Percentiles rank a stretch among this genome's conserved stretches.
These are phyloP conservation scores for Xerocomellus dryophilus DNA, from an alignment of 768 basidiomycete species.

Conservation along the genomic window DNA sequence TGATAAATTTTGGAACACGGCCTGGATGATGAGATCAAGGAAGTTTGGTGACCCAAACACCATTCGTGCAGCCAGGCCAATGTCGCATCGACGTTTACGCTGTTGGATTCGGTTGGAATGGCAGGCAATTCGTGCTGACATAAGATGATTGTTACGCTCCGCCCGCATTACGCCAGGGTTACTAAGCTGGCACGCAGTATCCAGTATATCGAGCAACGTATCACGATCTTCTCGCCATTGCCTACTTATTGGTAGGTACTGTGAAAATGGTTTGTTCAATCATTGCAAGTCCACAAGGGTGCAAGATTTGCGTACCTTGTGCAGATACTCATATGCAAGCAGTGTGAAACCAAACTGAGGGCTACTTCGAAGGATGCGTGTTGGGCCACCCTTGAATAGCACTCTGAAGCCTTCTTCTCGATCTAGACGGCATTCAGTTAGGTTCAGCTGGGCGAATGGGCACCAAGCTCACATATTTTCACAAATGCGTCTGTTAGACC, in stretches of 20 bases:
- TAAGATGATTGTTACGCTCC: no score
- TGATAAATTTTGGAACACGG: no score
- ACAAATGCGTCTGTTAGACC: constrained; percentile 85
- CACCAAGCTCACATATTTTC: constrained; percentile 75
- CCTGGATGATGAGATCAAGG: no score
- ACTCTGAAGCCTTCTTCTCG: constrained; percentile 87
- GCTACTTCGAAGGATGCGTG: constrained; percentile 83
- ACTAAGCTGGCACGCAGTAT: no score
- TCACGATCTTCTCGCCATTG: neutral
- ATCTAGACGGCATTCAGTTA: constrained; percentile 41
- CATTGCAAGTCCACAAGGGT: neutral
- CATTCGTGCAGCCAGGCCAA: no score
- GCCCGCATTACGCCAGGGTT: no score
- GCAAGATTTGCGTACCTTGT: constrained; percentile 46
- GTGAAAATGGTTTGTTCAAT: neutral
- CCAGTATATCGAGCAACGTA: no score
- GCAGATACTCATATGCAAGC: constrained; percentile 73
- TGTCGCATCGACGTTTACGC: no score
- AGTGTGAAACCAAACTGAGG: constrained; percentile 94
- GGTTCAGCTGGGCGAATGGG: constrained; percentile 8
- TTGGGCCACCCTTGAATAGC: constrained; percentile 88
- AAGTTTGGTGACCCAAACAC: no score
- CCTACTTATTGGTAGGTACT: constrained; percentile 34
- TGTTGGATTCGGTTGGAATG: no score
- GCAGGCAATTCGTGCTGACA: no score